phyloP scores from a whole-genome alignment of 495 filamentous ascomycete species.

The Neurospora sp. region DNA sequence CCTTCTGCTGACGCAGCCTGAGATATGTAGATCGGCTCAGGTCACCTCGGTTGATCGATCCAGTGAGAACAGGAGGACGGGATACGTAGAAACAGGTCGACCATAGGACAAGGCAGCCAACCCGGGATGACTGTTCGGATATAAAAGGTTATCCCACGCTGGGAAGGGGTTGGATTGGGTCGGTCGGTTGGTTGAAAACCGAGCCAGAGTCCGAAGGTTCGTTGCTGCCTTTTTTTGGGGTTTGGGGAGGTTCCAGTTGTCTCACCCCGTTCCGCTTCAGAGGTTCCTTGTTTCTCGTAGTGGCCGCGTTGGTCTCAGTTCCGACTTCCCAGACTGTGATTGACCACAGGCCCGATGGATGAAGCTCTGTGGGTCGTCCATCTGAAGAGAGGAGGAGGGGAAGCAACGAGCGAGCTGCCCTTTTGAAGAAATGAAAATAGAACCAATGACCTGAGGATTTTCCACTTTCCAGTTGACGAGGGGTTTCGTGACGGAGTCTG shows the following conservation, averaged over 20 bases:
- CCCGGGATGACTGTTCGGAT: background rate
- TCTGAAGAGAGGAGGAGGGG: background rate
- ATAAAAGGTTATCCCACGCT: background rate
- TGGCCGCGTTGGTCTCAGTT: background rate
- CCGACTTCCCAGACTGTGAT: background rate
- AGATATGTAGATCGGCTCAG: background rate
- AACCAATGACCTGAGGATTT: background rate
- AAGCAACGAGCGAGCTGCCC: background rate
- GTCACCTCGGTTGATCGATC: background rate
- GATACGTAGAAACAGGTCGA: background rate
- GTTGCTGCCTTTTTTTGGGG: background rate
- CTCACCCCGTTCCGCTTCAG: background rate
- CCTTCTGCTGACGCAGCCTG: background rate
- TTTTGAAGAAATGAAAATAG: background rate
- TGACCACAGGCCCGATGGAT: background rate
- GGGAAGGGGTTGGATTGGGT: background rate
- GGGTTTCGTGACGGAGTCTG: background rate
- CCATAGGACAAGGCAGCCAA: background rate
- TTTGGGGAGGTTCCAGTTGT: background rate
- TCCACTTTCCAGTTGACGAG: background rate
- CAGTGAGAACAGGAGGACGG: background rate
- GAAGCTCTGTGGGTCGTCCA: background rate
- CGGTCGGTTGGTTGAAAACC: background rate
- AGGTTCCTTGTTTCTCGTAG: background rate
- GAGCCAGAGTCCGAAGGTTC: background rate